Conservation (phyloP, 306 rosid species). For the Calophaca sinica region DNA sequence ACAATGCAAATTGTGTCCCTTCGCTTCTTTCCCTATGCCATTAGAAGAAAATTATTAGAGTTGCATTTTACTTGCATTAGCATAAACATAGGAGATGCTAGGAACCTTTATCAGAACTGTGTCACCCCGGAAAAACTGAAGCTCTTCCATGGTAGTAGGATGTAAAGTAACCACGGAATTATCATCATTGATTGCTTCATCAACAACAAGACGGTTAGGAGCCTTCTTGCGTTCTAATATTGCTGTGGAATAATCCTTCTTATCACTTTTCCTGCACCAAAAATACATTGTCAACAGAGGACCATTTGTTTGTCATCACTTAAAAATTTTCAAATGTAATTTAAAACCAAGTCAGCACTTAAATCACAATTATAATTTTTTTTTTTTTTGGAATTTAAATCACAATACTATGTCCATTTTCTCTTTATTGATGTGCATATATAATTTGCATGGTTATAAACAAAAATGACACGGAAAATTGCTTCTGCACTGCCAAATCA, state of each 20-base stretch:
- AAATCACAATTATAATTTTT: neutral
- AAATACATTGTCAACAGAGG: neutral
- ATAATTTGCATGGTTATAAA: slow-evolving; percentile 3
- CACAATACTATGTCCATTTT: neutral
- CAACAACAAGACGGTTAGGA: slow-evolving; percentile 71
- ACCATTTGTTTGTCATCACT: neutral
- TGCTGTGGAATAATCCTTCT: slow-evolving; percentile 69
- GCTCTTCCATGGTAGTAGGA: slow-evolving; percentile 67
- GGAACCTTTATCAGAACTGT: slow-evolving; percentile 64
- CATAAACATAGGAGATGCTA: slow-evolving; percentile 1
- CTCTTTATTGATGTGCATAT: neutral
- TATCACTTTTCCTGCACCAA: slow-evolving; percentile 53
- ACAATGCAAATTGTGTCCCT: slow-evolving; percentile 70
- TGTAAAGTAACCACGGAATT: slow-evolving; percentile 68
- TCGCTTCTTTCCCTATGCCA: slow-evolving; percentile 67
- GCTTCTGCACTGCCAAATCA: too few species aligned
- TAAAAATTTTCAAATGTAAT: neutral
- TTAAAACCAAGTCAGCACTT: slow-evolving; percentile 7
- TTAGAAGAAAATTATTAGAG: slow-evolving; percentile 27
- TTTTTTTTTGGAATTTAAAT: too few species aligned
- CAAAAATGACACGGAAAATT: neutral
- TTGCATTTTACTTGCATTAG: neutral
- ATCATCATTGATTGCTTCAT: slow-evolving; percentile 67
- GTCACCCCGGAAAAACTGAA: slow-evolving; percentile 65
- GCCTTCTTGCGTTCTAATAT: slow-evolving; percentile 72